phyloP scores from a whole-genome alignment of 2,329 filamentous ascomycete species.

The Fusarium acutatum region DNA sequence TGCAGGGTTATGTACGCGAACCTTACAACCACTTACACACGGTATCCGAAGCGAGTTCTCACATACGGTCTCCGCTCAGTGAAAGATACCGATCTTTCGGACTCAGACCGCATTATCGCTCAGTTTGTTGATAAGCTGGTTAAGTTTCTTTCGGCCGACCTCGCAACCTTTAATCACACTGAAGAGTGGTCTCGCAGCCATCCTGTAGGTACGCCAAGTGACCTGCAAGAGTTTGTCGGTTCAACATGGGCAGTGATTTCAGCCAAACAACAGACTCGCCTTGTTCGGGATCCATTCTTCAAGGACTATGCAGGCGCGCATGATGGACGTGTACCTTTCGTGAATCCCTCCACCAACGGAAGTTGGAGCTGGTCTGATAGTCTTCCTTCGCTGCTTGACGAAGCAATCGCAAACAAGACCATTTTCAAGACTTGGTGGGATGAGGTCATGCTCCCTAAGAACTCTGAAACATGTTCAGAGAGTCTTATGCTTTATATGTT shows the following conservation, averaged over 20 bases:
- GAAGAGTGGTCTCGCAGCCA: neutral
- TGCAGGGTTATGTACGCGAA: neutral
- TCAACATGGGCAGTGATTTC: neutral
- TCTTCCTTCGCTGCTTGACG: rapidly evolving
- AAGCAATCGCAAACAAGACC: neutral
- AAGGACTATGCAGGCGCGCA: neutral
- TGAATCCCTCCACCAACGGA: neutral
- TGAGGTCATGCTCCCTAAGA: neutral
- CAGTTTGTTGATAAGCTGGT: neutral
- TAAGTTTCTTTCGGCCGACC: neutral
- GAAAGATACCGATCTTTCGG: rapidly evolving
- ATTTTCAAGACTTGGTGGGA: neutral
- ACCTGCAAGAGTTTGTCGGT: neutral
- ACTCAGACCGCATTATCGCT: neutral
- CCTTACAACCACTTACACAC: neutral
- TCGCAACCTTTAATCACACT: neutral
- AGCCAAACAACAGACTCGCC: neutral
- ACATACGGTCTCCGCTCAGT: neutral
- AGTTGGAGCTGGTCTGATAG: neutral
- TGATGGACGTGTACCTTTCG: neutral
- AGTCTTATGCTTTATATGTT: neutral
- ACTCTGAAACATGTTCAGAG: neutral
- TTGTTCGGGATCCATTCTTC: neutral
- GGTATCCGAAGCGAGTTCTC: neutral
- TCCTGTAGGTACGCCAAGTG: neutral